phyloP scores from a whole-genome alignment of 257 asterid genomes.

The Nicotiana tabacum region DNA sequence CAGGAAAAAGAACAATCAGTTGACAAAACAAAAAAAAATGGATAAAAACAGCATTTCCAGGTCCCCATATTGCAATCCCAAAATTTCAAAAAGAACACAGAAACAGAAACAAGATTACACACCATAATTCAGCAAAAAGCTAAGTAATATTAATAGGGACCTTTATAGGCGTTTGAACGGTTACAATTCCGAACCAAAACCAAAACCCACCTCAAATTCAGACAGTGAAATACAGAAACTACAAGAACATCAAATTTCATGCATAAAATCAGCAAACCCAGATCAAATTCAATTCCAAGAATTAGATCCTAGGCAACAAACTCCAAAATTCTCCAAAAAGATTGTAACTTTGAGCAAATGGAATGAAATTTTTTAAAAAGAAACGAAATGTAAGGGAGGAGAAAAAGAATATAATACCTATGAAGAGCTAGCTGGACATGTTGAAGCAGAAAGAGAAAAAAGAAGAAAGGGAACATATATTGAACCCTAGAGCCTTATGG shows the following conservation, averaged over 20 bases:
- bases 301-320: not conserved
- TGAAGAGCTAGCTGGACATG: not conserved
- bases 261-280: not conserved
- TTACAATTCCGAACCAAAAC: constrained; percentile 1
- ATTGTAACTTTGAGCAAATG: not conserved
- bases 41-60: not conserved
- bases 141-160: not conserved
- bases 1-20: not conserved
- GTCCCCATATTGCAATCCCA: not conserved
- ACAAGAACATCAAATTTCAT: not conserved
- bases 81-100: not conserved
- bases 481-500: not conserved
- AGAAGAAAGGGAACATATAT: not conserved
- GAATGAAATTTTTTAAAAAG: not conserved
- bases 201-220: constrained; percentile 6
- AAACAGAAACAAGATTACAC: not conserved
- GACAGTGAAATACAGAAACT: not conserved
- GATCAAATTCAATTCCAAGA: constrained; percentile 1
- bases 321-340: not conserved
- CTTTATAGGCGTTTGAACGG: not conserved
- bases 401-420: not conserved
- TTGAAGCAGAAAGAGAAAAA: constrained; percentile 2
- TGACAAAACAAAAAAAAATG: not conserved
- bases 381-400: not conserved
- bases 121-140: not conserved